Conservation (phyloP, 2,329 filamentous ascomycete genomes). For the Plectosphaerella cucumerina region DNA sequence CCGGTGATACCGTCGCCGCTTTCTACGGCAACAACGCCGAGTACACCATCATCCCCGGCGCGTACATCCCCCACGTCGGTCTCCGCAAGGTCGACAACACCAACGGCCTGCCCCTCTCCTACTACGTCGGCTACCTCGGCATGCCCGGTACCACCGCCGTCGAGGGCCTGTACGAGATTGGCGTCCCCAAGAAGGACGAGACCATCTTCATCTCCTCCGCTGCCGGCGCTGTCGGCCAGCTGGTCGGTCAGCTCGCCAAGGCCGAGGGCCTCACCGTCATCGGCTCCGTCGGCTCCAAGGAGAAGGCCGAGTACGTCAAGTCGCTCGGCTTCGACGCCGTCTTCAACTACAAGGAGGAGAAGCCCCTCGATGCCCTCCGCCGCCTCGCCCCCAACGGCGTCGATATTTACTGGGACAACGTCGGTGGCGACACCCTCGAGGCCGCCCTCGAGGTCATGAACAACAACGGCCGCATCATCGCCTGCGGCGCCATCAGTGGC, state of each 20-base stretch:
- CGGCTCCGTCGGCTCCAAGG: slow-evolving; percentile 73
- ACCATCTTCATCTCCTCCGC: slow-evolving; percentile 81
- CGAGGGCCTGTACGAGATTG: slow-evolving; percentile 63
- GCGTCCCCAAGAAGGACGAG: slow-evolving; percentile 59
- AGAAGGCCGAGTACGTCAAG: slow-evolving; percentile 68
- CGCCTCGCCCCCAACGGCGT: slow-evolving; percentile 72
- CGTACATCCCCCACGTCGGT: slow-evolving; percentile 4
- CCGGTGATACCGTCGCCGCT: slow-evolving; percentile 40
- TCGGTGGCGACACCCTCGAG: slow-evolving; percentile 48
- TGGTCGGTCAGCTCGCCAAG: slow-evolving; percentile 82
- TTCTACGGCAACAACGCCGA: slow-evolving; percentile 58
- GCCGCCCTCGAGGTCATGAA: slow-evolving; percentile 48
- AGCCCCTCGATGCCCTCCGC: slow-evolving; percentile 60
- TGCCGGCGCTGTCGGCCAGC: slow-evolving; percentile 74
- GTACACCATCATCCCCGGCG: slow-evolving; percentile 40
- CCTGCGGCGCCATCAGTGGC: slow-evolving; percentile 63
- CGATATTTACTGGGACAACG: slow-evolving; percentile 60
- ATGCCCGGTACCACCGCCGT: slow-evolving; percentile 64
- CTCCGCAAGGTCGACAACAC: slow-evolving; percentile 56
- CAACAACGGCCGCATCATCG: slow-evolving; percentile 58
- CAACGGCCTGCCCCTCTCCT: slow-evolving; percentile 57
- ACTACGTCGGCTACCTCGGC: slow-evolving; percentile 68
- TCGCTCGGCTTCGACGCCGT: slow-evolving; percentile 53
- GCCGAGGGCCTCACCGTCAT: slow-evolving; percentile 74
- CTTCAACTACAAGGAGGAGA: slow-evolving; percentile 89